Evolutionary conservation across 2,329 filamentous ascomycete genomes (phyloP).

Genomic region (Cordyceps cateniannulata): DNA sequence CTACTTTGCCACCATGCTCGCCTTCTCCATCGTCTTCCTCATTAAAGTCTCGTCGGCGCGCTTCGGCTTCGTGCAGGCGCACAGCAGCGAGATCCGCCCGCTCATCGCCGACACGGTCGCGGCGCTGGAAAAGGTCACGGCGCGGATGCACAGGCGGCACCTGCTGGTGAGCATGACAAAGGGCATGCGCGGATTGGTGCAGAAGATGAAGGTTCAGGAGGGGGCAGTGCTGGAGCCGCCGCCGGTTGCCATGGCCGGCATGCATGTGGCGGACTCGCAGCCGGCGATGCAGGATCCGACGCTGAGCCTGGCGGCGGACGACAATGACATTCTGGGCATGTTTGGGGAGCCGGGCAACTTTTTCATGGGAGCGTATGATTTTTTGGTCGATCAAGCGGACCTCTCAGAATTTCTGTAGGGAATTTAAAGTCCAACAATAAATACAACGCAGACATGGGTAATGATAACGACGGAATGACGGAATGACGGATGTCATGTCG

Average conservation of each 20-base stretch:
- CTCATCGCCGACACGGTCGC: constrained; percentile 3
- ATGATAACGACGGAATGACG: background rate
- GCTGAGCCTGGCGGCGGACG: background rate
- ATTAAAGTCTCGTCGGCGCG: constrained; percentile 9
- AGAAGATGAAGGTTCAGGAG: constrained; percentile 1
- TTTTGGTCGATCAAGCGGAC: constrained; percentile 4
- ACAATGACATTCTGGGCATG: background rate
- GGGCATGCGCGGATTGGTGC: constrained; percentile 10
- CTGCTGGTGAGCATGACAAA: constrained; percentile 11
- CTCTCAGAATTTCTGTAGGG: background rate
- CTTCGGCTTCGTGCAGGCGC: constrained; percentile 7
- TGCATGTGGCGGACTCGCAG: background rate
- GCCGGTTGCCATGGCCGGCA: background rate
- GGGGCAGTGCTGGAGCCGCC: background rate
- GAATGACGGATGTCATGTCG: no score
- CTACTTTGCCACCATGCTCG: constrained; percentile 11
- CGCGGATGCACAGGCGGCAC: constrained; percentile 7
- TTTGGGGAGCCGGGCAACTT: constrained; percentile 8
- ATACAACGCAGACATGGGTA: background rate
- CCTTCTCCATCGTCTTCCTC: constrained; percentile 8
- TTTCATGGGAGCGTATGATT: constrained; percentile 12
- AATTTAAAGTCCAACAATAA: background rate
- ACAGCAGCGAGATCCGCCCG: constrained; percentile 2
- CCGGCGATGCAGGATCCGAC: background rate
- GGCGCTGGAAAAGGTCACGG: constrained; percentile 8